Percentiles rank a stretch among this genome's conserved stretches.
These are phyloP conservation scores for Nyctanthes arbortristis DNA, from an alignment of 257 asterid genomes.

Conservation along the genomic window DNA sequence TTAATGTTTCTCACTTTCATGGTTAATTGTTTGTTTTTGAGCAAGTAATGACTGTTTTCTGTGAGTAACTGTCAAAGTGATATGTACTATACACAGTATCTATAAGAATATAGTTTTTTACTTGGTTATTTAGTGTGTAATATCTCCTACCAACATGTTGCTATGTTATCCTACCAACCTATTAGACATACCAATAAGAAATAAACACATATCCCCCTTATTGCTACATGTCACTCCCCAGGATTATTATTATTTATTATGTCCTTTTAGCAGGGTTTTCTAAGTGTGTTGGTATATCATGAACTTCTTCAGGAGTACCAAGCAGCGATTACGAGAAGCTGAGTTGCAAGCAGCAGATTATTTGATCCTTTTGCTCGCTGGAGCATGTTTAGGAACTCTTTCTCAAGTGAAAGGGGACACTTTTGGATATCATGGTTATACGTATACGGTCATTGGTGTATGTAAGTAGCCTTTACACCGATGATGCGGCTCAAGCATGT, in stretches of 20 bases:
- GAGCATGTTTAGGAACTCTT: constrained; percentile 95
- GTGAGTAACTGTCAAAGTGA: not conserved
- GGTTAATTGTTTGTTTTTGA: not conserved
- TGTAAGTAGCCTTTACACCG: constrained; percentile 58
- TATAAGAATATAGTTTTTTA: too few relatives aligned
- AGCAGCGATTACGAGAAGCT: constrained; percentile 95
- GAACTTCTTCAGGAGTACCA: constrained; percentile 55
- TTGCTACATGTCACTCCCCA: too few relatives aligned
- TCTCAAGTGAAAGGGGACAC: constrained; percentile 86
- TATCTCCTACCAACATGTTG: too few relatives aligned
- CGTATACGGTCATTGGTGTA: constrained; percentile 89
- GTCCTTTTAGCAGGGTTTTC: constrained; percentile 10
- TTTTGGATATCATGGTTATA: constrained; percentile 78
- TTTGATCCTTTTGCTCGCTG: constrained; percentile 90
- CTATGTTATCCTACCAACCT: too few relatives aligned
- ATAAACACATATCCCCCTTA: too few relatives aligned
- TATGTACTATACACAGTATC: not conserved
- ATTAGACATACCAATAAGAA: too few relatives aligned
- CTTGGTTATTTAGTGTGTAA: not conserved
- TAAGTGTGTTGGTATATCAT: constrained; percentile 15
- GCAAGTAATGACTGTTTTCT: not conserved
- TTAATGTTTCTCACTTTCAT: not conserved
- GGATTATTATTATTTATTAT: not conserved
- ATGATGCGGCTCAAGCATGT: not conserved
- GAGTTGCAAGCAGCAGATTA: constrained; percentile 89